phyloP scores from a whole-genome alignment of 2,329 filamentous ascomycete species.

The Aspergillus calidoustus region DNA sequence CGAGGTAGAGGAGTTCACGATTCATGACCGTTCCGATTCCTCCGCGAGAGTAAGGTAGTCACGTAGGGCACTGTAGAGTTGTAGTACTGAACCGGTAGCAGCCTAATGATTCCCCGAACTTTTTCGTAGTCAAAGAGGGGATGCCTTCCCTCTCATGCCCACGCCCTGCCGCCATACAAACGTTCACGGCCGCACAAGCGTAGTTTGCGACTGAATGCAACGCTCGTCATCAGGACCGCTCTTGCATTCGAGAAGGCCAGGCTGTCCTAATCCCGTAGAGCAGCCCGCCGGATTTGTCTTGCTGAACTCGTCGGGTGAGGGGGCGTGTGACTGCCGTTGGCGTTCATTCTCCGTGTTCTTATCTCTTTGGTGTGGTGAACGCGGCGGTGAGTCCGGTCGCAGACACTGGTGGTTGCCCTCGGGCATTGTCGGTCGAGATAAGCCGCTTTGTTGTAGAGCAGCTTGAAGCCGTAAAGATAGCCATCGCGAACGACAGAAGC shows the following conservation, averaged over 20 bases:
- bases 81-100: neutral
- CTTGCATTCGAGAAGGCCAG: neutral
- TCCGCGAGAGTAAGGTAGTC: neutral
- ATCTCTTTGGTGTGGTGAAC: slow-evolving; percentile 3
- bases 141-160: neutral
- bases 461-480: slow-evolving; percentile 10
- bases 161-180: neutral
- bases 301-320: slow-evolving; percentile 5
- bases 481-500: slow-evolving; percentile 9
- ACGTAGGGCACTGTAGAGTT: neutral
- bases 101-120: neutral
- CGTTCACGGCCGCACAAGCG: neutral
- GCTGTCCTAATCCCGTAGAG: neutral
- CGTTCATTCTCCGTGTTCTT: slow-evolving; percentile 9
- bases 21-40: neutral
- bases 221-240: neutral
- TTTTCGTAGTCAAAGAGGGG: neutral
- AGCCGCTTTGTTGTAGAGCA: slow-evolving; percentile 12
- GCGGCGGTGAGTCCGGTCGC: neutral
- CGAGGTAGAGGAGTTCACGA: neutral
- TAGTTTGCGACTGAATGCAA: neutral
- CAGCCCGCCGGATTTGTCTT: neutral
- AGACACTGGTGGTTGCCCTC: neutral
- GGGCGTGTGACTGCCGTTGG: slow-evolving; percentile 7
- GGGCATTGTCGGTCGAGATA: slow-evolving; percentile 5